These are phyloP conservation scores for Neofusicoccum kwambonambiense DNA, from an alignment of 2,329 filamentous ascomycete species.

Conservation along the genomic window DNA sequence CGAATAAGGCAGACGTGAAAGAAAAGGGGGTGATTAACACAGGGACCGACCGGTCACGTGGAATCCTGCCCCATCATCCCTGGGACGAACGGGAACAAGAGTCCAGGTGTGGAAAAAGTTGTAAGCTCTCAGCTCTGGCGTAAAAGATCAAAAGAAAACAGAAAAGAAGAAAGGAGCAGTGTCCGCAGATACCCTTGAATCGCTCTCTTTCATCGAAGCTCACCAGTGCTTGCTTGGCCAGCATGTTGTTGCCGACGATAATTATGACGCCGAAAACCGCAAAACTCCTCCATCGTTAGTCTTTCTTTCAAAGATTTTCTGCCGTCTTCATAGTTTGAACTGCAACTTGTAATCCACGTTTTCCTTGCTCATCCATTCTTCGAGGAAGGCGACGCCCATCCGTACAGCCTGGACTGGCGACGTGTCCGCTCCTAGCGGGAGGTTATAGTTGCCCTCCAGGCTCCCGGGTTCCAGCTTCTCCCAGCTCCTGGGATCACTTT, in stretches of 20 bases:
- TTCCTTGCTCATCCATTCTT: conserved; percentile 39
- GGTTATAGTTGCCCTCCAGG: conserved; percentile 38
- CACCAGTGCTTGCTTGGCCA: neutral
- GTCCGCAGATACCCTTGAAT: neutral
- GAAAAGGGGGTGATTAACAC: neutral
- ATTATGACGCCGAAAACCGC: neutral
- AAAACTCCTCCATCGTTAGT: neutral
- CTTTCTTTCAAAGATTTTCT: neutral
- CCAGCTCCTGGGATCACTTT: conserved; percentile 23
- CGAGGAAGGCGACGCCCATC: conserved; percentile 42
- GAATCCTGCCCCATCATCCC: neutral
- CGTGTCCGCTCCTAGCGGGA: conserved; percentile 42
- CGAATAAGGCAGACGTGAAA: neutral
- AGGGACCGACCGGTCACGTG: neutral
- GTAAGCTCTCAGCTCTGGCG: neutral
- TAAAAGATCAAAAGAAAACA: neutral
- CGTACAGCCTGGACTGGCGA: conserved; percentile 46
- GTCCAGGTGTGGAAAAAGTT: neutral
- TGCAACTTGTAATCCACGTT: conserved; percentile 17
- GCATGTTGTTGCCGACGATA: neutral
- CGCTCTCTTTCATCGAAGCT: neutral
- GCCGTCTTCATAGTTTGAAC: neutral
- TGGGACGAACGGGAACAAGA: neutral
- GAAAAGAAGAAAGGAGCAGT: neutral
- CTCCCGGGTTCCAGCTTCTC: conserved; percentile 36